Percentiles rank a stretch among this genome's conserved stretches.
These are phyloP conservation scores for Carex parvula DNA, from an alignment of 176 grass and related monocot genomes.

Conservation along the genomic window DNA sequence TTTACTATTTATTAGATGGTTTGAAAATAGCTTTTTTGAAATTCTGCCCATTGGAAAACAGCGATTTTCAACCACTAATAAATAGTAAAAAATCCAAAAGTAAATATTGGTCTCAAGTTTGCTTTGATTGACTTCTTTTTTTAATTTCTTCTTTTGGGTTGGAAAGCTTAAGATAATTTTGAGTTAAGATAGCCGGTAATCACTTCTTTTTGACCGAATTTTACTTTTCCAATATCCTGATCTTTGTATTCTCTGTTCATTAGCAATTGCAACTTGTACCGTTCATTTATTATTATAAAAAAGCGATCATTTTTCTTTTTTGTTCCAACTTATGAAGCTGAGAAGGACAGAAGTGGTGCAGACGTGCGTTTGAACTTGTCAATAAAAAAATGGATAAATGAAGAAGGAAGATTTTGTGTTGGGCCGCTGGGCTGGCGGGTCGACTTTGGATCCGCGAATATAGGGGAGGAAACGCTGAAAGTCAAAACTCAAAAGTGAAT, in stretches of 20 bases:
- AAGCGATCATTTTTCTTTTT: neutral
- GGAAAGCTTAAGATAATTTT: neutral
- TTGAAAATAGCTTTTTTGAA: no score
- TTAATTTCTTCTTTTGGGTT: neutral
- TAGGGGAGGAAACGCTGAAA: neutral
- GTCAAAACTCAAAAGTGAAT: neutral
- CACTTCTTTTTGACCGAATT: neutral
- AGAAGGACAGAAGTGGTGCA: neutral
- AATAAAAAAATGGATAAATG: neutral
- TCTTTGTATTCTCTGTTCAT: neutral
- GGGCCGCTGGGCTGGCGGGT: slow-evolving; percentile 16
- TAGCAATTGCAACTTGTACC: neutral
- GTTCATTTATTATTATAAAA: neutral
- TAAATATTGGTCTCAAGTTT: no score
- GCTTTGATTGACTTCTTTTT: neutral
- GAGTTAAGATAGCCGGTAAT: neutral
- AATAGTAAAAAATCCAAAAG: no score
- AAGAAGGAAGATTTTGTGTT: neutral
- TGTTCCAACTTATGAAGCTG: neutral
- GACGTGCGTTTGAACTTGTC: neutral
- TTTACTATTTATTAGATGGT: no score
- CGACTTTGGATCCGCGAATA: slow-evolving; percentile 17
- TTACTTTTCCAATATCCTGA: neutral
- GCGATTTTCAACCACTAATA: no score
- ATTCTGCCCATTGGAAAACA: no score